Evolutionary conservation across 2,329 filamentous ascomycete genomes (phyloP), one percentile per base, ranked within the genome.

Genomic region (Trichocomaceae sp.): DNA sequence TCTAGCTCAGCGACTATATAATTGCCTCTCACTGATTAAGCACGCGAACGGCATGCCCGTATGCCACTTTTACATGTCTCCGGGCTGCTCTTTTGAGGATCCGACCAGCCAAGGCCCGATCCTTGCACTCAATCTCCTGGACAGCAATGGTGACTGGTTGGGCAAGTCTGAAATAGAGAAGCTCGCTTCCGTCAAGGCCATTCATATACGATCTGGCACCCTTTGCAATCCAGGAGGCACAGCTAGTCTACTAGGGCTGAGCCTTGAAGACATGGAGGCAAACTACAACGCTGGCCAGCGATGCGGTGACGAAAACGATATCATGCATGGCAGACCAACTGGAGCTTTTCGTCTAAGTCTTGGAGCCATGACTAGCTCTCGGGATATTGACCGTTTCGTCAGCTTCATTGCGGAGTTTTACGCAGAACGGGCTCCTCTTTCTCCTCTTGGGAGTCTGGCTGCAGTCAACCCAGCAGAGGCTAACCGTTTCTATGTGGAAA

Each of bases 221-320:
- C 77, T 96, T 1, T 99, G 93, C 72, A 96, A 96, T 63, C 92
- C 93, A 1, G 93, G 91, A 9, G 90, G 90, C 1, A 82, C 95
- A 56, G 86, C 90, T 13, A 77, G 79, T 1, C 82, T 84, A 19
- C 78, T 97, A n/a, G 76, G 77, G 1, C 77, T 96, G 51, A 80
- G 85, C 47, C 83, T 89, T 0, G 87, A 85, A 81, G 90, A 97
- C 65, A 85, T 96, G 79, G 85, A 79, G 62, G 80, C 81, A 56
- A 95, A 96, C 66, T 96, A 93, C 64, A 89, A 87, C 0, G 82
- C 86, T 2, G 93, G 93, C 0, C 84, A 90, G 65, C 82, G 89
- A 39, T 99, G 93, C 69, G 91, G 90, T 6, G 82, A 83, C 52
- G 89, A 91, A 17, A 85, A 87, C 62, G 90, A 96, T 59, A 79